Evolutionary conservation across 305 asterid genomes (phyloP).

Genomic region (Rubia peregrina): DNA sequence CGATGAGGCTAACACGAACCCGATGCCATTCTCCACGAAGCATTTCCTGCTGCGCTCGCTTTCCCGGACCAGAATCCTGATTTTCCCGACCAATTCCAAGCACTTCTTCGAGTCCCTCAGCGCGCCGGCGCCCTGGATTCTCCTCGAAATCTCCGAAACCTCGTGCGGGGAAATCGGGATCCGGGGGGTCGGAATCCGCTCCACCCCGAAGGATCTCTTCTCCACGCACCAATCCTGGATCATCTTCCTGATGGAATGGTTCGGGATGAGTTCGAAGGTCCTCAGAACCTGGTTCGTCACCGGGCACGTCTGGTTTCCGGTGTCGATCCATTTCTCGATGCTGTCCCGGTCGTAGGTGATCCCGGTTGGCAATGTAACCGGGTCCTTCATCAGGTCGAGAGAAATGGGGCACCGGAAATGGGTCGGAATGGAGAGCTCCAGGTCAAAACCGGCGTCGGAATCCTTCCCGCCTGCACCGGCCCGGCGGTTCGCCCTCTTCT

Average conservation of each 20-base stretch:
- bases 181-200: conserved; percentile 80
- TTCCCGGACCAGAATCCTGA: conserved; percentile 51
- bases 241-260: conserved; percentile 64
- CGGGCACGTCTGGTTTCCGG: conserved; percentile 55
- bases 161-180: conserved; percentile 45
- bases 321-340: conserved; percentile 73
- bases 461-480: conserved; percentile 17
- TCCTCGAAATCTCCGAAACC: conserved; percentile 36
- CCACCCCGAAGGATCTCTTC: conserved; percentile 57
- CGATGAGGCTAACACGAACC: conserved; percentile 35
- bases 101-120: conserved; percentile 31
- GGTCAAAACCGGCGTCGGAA: conserved; percentile 20
- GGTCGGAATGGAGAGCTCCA: conserved; percentile 50
- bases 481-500: conserved; percentile 25
- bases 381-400: conserved; percentile 81
- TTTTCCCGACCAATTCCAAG: conserved; percentile 34
- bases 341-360: conserved; percentile 75
- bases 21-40: conserved; percentile 46
- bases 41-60: conserved; percentile 63
- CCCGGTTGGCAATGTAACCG: conserved; percentile 78
- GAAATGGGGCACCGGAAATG: conserved; percentile 69
- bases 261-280: conserved; percentile 50
- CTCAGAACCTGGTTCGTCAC: conserved; percentile 59
- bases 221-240: conserved; percentile 92
- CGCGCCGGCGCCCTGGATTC: conserved; percentile 32